Evolutionary conservation across 139 green algal genomes (phyloP).

Genomic region (Chlorella ohadii): DNA sequence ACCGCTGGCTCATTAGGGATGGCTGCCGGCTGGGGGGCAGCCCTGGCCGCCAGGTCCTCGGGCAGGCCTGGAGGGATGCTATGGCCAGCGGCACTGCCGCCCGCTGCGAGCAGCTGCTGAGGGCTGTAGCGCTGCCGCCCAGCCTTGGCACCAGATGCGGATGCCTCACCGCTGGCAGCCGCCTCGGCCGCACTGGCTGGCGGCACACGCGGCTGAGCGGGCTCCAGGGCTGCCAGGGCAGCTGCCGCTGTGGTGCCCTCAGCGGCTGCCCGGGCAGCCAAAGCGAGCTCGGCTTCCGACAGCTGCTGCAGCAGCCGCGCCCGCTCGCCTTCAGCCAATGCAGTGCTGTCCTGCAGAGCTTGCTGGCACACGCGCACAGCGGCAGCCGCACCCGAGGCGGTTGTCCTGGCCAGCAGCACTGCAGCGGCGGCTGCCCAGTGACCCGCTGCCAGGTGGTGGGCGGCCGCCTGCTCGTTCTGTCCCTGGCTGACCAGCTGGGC

Average conservation of each 20-base stretch:
- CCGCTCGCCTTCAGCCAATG: background rate
- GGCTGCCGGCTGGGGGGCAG: background rate
- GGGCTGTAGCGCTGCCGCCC: slow-evolving; percentile 1
- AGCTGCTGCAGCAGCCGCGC: background rate
- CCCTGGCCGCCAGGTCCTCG: background rate
- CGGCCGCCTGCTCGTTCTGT: slow-evolving; percentile 21
- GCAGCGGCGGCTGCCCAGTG: slow-evolving; percentile 21
- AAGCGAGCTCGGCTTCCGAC: background rate
- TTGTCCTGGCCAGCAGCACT: background rate
- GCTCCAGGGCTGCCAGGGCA: background rate
- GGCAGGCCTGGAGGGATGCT: background rate
- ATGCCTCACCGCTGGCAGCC: background rate
- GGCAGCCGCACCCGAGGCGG: background rate
- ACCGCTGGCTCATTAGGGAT: background rate
- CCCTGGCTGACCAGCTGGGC: slow-evolving; percentile 14
- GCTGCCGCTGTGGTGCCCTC: background rate
- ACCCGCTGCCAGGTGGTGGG: slow-evolving; percentile 14
- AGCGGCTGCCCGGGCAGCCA: background rate
- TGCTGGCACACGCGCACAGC: background rate
- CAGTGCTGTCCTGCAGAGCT: background rate
- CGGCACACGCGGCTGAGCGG: background rate
- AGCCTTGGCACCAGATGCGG: background rate
- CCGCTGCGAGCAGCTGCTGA: background rate
- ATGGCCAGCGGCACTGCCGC: background rate
- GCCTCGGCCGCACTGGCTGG: background rate